Evolutionary conservation across 352 stramenopile genomes (phyloP).

Genomic region (Phytophthora brassicae): DNA sequence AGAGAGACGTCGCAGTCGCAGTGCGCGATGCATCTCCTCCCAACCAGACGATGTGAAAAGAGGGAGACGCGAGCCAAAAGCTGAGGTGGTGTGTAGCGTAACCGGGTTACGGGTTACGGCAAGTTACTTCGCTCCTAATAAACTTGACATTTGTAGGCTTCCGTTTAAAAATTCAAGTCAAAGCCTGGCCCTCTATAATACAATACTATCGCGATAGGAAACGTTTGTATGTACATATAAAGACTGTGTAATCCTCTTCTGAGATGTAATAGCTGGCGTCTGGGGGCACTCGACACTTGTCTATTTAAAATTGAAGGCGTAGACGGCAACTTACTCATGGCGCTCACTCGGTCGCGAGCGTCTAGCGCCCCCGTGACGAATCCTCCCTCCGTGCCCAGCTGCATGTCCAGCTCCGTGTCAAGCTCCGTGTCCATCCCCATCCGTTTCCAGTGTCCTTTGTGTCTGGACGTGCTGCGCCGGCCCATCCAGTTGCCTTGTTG

Average conservation of each 20-base stretch:
- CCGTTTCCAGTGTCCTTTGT: constrained; percentile 79
- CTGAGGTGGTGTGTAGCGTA: constrained; percentile 4
- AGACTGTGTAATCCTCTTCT: not conserved
- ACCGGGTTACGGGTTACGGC: not conserved
- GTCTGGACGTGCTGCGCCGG: constrained; percentile 66
- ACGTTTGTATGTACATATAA: not conserved
- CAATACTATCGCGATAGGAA: too few relatives aligned
- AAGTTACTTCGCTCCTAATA: not conserved
- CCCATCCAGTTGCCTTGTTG: constrained; percentile 78
- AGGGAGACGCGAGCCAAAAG: constrained; percentile 10
- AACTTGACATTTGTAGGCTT: constrained; percentile 9
- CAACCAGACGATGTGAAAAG: constrained; percentile 29
- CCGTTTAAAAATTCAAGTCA: constrained; percentile 24
- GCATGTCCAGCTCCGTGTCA: constrained; percentile 44
- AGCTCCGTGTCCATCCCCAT: constrained; percentile 46
- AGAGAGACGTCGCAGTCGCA: constrained; percentile 31
- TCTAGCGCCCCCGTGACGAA: constrained; percentile 5
- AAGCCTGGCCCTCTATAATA: too few relatives aligned
- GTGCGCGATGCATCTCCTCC: constrained; percentile 29
- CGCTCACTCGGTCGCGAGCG: constrained; percentile 32
- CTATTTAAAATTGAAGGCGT: not conserved
- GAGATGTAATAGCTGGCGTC: constrained; percentile 1
- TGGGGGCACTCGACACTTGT: constrained; percentile 2
- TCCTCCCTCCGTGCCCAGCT: not conserved
- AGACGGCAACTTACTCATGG: constrained; percentile 26